phyloP scores from a whole-genome alignment of 2,329 filamentous ascomycete species.

The Macrophomina tecta region DNA sequence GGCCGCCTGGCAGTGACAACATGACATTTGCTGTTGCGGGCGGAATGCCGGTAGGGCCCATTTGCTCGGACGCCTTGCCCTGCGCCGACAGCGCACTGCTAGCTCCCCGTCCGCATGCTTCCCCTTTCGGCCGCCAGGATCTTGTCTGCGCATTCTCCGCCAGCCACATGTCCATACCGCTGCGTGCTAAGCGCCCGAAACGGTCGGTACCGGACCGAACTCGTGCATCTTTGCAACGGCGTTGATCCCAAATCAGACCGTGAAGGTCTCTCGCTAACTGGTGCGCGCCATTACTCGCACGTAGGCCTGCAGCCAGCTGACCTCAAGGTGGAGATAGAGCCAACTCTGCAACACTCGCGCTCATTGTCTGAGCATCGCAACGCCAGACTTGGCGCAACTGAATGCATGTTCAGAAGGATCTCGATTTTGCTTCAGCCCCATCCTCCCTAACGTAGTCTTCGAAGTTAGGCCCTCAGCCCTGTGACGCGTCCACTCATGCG shows the following conservation, averaged over 20 bases:
- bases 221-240: background rate
- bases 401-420: background rate
- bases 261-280: constrained; percentile 17
- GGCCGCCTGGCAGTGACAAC: constrained; percentile 3
- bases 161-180: constrained; percentile 6
- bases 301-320: constrained; percentile 9
- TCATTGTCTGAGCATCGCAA: background rate
- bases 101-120: background rate
- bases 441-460: background rate
- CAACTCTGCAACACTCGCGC: constrained; percentile 6
- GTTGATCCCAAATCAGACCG: constrained; percentile 9
- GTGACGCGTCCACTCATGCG: constrained; percentile 13
- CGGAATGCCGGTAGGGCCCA: constrained; percentile 2
- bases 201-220: background rate
- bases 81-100: background rate
- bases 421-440: constrained; percentile 7
- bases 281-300: constrained; percentile 10
- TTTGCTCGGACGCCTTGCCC: background rate
- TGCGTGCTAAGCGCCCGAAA: background rate
- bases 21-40: background rate
- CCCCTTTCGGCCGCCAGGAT: background rate
- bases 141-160: background rate
- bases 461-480: constrained; percentile 8
- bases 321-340: background rate
- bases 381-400: background rate